Conservation (phyloP, 106 monocot species). For the Acanthochlamys bracteata region DNA sequence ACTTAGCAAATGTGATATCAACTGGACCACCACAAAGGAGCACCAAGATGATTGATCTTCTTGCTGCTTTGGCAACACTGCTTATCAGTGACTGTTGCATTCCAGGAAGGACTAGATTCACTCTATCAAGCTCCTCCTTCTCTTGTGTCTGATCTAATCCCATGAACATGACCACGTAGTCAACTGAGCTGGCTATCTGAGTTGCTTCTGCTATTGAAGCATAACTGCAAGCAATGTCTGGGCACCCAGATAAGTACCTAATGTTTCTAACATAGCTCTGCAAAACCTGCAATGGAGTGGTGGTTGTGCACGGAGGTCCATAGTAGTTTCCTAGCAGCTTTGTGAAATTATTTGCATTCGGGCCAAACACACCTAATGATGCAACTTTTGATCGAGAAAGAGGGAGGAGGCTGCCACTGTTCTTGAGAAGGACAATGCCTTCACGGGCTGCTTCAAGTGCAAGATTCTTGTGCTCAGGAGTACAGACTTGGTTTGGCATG, state of each 20-base stretch:
- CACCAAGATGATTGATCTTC: slow-evolving; percentile 72
- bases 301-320: slow-evolving; percentile 66
- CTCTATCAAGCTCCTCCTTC: slow-evolving; percentile 70
- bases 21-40: slow-evolving; percentile 80
- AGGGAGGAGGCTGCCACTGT: slow-evolving; percentile 43
- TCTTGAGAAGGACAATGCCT: slow-evolving; percentile 90
- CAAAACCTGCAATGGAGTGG: slow-evolving; percentile 48
- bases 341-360: slow-evolving; percentile 57
- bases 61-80: slow-evolving; percentile 59
- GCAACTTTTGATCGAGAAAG: slow-evolving; percentile 29
- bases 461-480: slow-evolving; percentile 42
- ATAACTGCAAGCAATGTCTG: slow-evolving; percentile 33
- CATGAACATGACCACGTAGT: slow-evolving; percentile 77
- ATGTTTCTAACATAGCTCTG: slow-evolving; percentile 41
- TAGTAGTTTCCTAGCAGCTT: slow-evolving; percentile 67
- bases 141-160: slow-evolving; percentile 65
- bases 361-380: slow-evolving; percentile 76
- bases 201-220: slow-evolving; percentile 43
- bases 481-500: slow-evolving; percentile 52
- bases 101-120: slow-evolving; percentile 56
- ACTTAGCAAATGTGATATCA: slow-evolving; percentile 70
- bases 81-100: slow-evolving; percentile 56
- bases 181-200: slow-evolving; percentile 52
- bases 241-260: slow-evolving; percentile 52
- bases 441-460: slow-evolving; percentile 68